Percentiles rank a stretch among this genome's conserved stretches.
phyloP scores from a whole-genome alignment of 768 basidiomycete genomes.

The Clathrus columnatus region DNA sequence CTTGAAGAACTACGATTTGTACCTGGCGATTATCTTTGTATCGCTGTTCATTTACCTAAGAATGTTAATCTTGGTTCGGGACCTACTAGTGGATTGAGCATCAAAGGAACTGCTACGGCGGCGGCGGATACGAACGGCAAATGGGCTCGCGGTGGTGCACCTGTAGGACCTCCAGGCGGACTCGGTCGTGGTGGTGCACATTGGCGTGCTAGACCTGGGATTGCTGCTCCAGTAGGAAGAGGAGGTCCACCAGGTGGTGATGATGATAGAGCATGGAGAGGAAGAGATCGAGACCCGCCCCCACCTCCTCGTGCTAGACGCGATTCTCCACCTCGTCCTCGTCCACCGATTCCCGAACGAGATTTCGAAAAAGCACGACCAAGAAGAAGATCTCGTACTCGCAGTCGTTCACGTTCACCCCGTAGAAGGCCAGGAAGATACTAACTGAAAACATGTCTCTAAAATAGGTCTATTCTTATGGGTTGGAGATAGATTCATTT shows the following conservation, averaged over 20 bases:
- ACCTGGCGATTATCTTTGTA: constrained; percentile 70
- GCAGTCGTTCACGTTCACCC: constrained; percentile 7
- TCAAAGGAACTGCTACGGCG: constrained; percentile 37
- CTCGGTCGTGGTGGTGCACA: constrained; percentile 48
- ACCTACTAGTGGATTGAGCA: constrained; percentile 32
- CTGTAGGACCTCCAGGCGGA: constrained; percentile 27
- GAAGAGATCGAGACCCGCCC: constrained; percentile 27
- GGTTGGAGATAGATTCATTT: no score
- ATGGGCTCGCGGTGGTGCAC: constrained; percentile 17
- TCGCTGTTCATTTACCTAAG: constrained; percentile 71
- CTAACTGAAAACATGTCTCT: no score
- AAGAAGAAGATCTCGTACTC: constrained; percentile 1
- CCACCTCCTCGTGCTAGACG: constrained; percentile 35
- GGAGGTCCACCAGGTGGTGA: constrained; percentile 21
- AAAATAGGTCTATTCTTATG: no score
- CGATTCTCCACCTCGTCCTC: constrained; percentile 39
- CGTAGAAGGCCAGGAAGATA: neutral
- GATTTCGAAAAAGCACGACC: neutral
- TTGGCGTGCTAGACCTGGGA: constrained; percentile 61
- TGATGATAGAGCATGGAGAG: constrained; percentile 24
- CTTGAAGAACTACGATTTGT: constrained; percentile 74
- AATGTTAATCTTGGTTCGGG: constrained; percentile 36
- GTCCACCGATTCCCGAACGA: constrained; percentile 22
- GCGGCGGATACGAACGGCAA: constrained; percentile 25
- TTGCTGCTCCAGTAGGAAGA: constrained; percentile 4